A percentile compares a stretch with the other conserved stretches of the same genome.
Conservation (phyloP, 495 filamentous ascomycete species). For the Bryoglossum gracile region DNA sequence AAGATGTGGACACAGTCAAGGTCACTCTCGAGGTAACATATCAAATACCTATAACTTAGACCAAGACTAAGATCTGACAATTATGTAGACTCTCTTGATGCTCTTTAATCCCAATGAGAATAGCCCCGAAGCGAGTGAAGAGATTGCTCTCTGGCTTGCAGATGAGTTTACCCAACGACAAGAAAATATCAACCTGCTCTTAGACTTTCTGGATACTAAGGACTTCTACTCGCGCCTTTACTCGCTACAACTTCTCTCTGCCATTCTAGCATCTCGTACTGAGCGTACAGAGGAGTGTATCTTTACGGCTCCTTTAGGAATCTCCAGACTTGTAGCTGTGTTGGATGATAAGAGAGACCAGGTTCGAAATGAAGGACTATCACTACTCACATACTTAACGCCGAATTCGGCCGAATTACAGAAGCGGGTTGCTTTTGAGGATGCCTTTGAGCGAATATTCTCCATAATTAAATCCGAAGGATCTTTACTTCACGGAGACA, state of each 20-base stretch:
- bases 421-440: constrained; percentile 91
- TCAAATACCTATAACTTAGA: too few relatives aligned
- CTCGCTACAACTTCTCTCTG: constrained; percentile 80
- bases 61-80: neutral
- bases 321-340: constrained; percentile 73
- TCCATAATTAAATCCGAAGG: constrained; percentile 76
- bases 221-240: constrained; percentile 96
- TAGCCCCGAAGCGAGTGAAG: constrained; percentile 87
- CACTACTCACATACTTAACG: constrained; percentile 44
- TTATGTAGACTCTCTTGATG: constrained; percentile 93
- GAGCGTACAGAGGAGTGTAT: constrained; percentile 96
- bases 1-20: constrained; percentile 95
- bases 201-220: constrained; percentile 77
- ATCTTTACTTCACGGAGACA: constrained; percentile 74
- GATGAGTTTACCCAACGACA: constrained; percentile 98
- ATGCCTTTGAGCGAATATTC: constrained; percentile 84
- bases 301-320: constrained; percentile 77
- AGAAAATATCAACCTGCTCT: constrained; percentile 89
- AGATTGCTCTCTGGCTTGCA: constrained; percentile 93
- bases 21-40: too few relatives aligned
- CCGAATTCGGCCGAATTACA: constrained; percentile 60
- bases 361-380: constrained; percentile 66
- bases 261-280: constrained; percentile 77
- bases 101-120: constrained; percentile 61
- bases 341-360: constrained; percentile 84